Evolutionary conservation across 2,329 filamentous ascomycete genomes (phyloP), one percentile per base, ranked within the genome.

Genomic region (Plenodomus lindquistii): DNA sequence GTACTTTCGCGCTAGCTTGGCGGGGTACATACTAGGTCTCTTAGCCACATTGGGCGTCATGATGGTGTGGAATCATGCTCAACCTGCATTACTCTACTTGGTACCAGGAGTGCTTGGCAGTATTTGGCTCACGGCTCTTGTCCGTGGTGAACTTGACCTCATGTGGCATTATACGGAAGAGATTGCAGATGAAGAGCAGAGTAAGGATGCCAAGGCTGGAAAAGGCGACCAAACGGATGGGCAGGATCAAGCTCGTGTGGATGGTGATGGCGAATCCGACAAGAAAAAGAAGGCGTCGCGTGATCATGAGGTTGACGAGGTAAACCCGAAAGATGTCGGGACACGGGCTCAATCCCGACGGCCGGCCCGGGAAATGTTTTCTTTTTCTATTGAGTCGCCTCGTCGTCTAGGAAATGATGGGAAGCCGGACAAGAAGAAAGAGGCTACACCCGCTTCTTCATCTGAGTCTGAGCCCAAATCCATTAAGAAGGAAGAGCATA

Each of bases 41-140:
- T 53, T 91, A 2, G 77, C 80, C 2, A 97, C 93, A 0, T 73
- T 97, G 16, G 76, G 81, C 0, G 88, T 91, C 62, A 87, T 97
- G 74, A 79, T 91, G 41, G 75, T 90, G 9, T 94, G 85, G 64
- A 81, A 87, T 39, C 90, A 90, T 54, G 90, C 89, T 2, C 93
- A 99, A 67, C 93, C 93, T 0, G 93, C 94, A 7, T 79, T 99
- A 24, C 77, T 99, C 13, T 97, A 97, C 67, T 83, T 99, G 6
- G 94, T 97, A 0, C 93, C 93, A 0, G 87, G 89, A 0, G 90
- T 97, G 0, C 75, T 97, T 4, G 78, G 82, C 1, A 82, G 86
- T 1, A 67, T 94, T 1, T 95, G 90, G 87, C 71, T 85, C 3
- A 94, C 88, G 2, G 93, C 87, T 0, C 59, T 85, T 4, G 67